Base-by-base conservation (phyloP, 2,329 filamentous ascomycete species). In the Fusarium chaquense region DNA sequence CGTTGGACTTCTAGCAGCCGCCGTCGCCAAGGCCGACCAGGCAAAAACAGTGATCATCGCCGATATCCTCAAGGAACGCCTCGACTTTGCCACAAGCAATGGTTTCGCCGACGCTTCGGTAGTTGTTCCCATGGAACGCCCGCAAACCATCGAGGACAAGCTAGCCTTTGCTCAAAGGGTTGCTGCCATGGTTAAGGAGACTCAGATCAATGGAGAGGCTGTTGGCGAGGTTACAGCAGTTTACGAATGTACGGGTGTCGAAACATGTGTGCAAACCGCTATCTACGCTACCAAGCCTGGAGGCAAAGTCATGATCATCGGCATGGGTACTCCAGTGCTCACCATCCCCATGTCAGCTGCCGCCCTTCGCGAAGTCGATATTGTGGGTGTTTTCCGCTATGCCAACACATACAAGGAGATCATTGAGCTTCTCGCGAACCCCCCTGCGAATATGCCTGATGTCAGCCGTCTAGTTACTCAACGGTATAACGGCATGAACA, bases 211-310 rank as follows among this genome's bases (percentile, higher is more conserved):
- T 1, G 82, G 81, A 11, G 76, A 81, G 68, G 83, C 85, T 15
- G 84, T 92, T 63, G 87, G 82, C 0, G 89, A 93, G 75, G 86
- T 92, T 0, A 86, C 88, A 52, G 87, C 87, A 2, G 90, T 91
- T 4, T 93, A 91, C 74, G 92, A 94, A 80, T 94, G 91, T 76
- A 94, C 92, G 0, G 92, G 92, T 11, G 91, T 93, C 24, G 91
- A 93, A 76, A 87, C 88, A 0, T 94, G 91, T 73, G 83, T 93
- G 72, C 92, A 94, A 77, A 88, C 89, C 8, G 86, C 90, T 6
- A 93, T 94, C 58, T 94, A 92, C 73, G 79, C 85, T 3, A 89
- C 90, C 16, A 85, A 85, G 65, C 87, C 91, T 0, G 91, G 91
- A 41, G 91, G 91, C 57, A 90, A 87, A 71, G 83, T 93, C 60